Percentiles rank a stretch among this genome's conserved stretches.
Evolutionary conservation across 257 asterid species (phyloP).

Genomic region (Nicotiana paniculata): DNA sequence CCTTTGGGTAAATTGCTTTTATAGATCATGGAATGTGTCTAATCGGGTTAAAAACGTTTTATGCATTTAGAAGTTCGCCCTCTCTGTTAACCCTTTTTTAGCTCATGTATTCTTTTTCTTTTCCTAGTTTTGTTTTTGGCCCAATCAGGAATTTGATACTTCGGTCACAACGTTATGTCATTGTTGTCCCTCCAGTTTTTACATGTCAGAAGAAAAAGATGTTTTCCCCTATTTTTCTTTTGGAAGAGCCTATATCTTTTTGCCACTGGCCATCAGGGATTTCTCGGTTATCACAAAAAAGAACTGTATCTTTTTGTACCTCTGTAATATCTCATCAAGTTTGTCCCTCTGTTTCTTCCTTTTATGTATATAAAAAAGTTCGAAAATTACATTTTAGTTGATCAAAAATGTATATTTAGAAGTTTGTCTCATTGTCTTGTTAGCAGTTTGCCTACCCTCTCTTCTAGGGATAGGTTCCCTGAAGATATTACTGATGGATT

Average conservation of each 20-base stretch:
- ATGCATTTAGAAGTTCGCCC: neutral
- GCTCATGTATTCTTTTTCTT: neutral
- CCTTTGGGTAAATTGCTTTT: conserved; percentile 1
- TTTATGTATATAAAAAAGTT: neutral
- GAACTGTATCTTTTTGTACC: neutral
- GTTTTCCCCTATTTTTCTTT: neutral
- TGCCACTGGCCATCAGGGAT: too few relatives aligned
- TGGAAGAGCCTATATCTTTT: neutral
- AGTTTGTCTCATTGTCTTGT: neutral
- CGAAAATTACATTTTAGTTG: too few relatives aligned
- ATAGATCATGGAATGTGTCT: neutral
- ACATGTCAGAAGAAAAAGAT: neutral
- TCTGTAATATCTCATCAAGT: neutral
- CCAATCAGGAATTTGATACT: neutral
- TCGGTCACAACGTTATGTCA: neutral
- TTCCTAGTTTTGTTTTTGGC: neutral
- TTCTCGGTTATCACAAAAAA: too few relatives aligned
- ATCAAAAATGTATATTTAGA: neutral
- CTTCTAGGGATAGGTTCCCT: neutral
- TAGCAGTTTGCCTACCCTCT: neutral
- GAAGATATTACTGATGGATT: neutral
- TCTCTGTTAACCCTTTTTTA: neutral
- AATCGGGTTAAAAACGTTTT: neutral
- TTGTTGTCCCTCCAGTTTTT: neutral
- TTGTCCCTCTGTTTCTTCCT: neutral